phyloP scores from a whole-genome alignment of 805 yeast species.

The Myxozyma neotropica region DNA sequence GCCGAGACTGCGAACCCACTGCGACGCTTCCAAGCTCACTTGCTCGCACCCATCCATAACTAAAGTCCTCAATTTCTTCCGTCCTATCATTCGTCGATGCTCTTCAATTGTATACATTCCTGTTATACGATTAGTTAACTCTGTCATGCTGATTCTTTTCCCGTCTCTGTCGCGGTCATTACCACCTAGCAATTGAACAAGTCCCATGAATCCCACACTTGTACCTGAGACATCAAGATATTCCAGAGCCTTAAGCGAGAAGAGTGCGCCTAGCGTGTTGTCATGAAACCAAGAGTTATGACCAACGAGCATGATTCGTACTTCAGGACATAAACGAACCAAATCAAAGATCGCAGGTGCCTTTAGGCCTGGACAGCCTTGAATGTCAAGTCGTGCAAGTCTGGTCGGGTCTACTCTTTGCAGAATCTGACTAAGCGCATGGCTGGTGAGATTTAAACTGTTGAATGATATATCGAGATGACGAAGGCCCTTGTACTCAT shows the following conservation, averaged over 20 bases:
- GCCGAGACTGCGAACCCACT: slow-evolving; percentile 18
- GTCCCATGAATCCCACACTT: not conserved
- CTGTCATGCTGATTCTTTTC: not conserved
- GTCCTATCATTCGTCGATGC: not conserved
- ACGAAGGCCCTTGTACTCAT: not conserved
- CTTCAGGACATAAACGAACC: not conserved
- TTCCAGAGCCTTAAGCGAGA: not conserved
- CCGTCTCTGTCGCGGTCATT: not conserved
- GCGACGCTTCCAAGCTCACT: slow-evolving; percentile 4
- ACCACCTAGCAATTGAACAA: slow-evolving; percentile 3
- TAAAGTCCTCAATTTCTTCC: not conserved
- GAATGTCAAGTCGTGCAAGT: not conserved
- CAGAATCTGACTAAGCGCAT: not conserved
- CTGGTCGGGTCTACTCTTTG: not conserved
- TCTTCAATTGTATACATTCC: not conserved
- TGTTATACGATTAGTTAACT: not conserved
- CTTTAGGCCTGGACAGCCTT: slow-evolving; percentile 2
- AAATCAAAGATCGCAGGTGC: not conserved
- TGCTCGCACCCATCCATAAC: slow-evolving; percentile 10
- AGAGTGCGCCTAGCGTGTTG: not conserved
- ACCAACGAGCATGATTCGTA: not conserved
- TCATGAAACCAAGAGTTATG: slow-evolving; percentile 1
- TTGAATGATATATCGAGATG: not conserved
- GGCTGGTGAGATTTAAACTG: not conserved
- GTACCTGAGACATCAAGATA: slow-evolving; percentile 16